Conservation (phyloP, 2,329 filamentous ascomycete species). For the Mycosphaerelloides madeirae region DNA sequence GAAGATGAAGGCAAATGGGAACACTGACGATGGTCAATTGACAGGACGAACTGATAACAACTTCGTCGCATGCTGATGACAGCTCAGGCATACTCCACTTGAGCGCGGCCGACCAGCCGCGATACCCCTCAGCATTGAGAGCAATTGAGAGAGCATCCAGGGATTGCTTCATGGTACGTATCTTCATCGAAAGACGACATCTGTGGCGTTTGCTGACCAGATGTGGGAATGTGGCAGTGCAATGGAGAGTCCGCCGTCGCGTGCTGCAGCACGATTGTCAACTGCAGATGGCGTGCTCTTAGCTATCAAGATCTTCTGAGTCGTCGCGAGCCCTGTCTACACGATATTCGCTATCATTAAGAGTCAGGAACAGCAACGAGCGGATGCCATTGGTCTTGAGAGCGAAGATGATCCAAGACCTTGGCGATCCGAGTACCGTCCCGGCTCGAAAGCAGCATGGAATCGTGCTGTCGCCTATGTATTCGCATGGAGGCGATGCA, state of each 20-base stretch:
- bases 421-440: background rate
- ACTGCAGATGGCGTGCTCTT: conserved; percentile 10
- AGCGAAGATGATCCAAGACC: background rate
- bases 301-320: too few relatives aligned
- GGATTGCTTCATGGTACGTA: conserved; percentile 2
- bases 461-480: background rate
- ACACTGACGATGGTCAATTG: too few relatives aligned
- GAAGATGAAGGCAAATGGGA: background rate
- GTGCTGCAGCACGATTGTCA: conserved; percentile 5
- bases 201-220: conserved; percentile 4
- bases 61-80: too few relatives aligned
- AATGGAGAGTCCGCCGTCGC: background rate
- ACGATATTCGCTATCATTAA: too few relatives aligned
- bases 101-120: conserved; percentile 4
- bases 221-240: conserved; percentile 3
- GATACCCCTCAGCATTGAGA: conserved; percentile 3
- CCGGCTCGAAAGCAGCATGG: background rate
- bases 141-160: background rate
- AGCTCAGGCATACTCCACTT: background rate
- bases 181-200: conserved; percentile 1
- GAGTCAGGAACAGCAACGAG: background rate
- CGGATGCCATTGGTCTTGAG: background rate
- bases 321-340: too few relatives aligned
- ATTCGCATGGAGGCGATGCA: background rate
- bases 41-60: background rate